Conservation (phyloP, 805 yeast species). For the Wickerhamiella vanderwaltii region DNA sequence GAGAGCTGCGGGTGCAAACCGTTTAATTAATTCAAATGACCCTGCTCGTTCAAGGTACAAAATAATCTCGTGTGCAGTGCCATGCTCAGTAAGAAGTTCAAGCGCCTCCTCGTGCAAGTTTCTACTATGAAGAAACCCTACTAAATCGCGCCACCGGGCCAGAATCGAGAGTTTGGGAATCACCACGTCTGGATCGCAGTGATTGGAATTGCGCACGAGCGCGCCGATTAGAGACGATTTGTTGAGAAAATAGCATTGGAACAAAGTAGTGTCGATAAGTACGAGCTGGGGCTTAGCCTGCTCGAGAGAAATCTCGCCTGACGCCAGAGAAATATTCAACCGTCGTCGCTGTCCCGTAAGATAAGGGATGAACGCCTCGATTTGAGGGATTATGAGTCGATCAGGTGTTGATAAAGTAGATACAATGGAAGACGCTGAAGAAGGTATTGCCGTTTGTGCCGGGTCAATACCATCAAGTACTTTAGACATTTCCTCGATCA, state of each 20-base stretch:
- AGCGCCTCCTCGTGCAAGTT: constrained; percentile 55
- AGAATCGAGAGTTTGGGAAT: constrained; percentile 37
- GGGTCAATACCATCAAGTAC: neutral
- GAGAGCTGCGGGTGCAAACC: constrained; percentile 1
- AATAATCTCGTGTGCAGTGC: constrained; percentile 19
- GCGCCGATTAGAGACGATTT: constrained; percentile 72
- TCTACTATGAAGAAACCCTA: constrained; percentile 65
- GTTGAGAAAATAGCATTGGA: constrained; percentile 57
- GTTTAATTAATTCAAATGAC: constrained; percentile 11
- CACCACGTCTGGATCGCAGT: constrained; percentile 57
- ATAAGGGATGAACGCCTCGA: constrained; percentile 8
- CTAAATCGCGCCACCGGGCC: constrained; percentile 49
- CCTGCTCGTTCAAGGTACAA: constrained; percentile 20
- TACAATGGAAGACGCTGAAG: constrained; percentile 1
- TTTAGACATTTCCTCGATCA: neutral
- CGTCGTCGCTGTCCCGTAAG: constrained; percentile 5
- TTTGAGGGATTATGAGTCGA: constrained; percentile 2
- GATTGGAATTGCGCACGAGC: constrained; percentile 59
- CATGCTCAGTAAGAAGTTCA: constrained; percentile 37
- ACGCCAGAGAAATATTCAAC: neutral
- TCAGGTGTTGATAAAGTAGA: neutral
- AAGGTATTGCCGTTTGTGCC: neutral
- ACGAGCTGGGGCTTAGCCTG: constrained; percentile 4
- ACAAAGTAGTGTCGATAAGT: constrained; percentile 64
- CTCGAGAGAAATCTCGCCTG: neutral